These are phyloP conservation scores for Staphylotrichum tortipilum DNA, from an alignment of 495 filamentous ascomycete genomes.

Conservation along the genomic window DNA sequence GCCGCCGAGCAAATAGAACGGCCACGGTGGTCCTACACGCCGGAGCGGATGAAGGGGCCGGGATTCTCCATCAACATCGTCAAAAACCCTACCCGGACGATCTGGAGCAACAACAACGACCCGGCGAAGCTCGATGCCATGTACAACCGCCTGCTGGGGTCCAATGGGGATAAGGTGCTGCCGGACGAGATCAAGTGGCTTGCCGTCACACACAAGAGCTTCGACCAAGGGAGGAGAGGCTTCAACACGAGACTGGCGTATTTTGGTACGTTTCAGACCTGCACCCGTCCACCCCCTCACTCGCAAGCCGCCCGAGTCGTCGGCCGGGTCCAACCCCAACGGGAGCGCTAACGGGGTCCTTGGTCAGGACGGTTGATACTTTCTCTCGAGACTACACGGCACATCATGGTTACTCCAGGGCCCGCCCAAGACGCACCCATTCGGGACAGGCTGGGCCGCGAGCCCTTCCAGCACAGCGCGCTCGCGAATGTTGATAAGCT, in stretches of 20 bases:
- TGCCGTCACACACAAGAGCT: conserved; percentile 96
- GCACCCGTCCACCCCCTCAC: too few species aligned
- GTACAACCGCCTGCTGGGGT: conserved; percentile 64
- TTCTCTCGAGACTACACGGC: conserved; percentile 65
- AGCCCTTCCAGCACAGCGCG: conserved; percentile 64
- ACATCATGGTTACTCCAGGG: conserved; percentile 47
- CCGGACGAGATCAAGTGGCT: conserved; percentile 93
- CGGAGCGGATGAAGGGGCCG: conserved; percentile 67
- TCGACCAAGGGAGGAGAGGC: conserved; percentile 86
- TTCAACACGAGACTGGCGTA: conserved; percentile 92
- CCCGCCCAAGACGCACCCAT: conserved; percentile 15
- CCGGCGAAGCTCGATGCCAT: conserved; percentile 62
- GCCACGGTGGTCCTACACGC: conserved; percentile 79
- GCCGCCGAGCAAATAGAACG: conserved; percentile 6
- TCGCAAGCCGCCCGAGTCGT: too few species aligned
- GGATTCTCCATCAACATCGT: conserved; percentile 45
- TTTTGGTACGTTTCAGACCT: conserved; percentile 61
- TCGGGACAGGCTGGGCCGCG: conserved; percentile 44
- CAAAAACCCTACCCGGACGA: conserved; percentile 36
- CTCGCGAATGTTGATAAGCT: conserved; percentile 66
- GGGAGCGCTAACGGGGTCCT: conserved; percentile 5
- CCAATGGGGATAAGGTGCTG: conserved; percentile 59
- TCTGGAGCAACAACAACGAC: conserved; percentile 65
- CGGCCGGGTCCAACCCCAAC: conserved; percentile 51
- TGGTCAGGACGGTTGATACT: conserved; percentile 69